These are phyloP conservation scores for Nymphaea colorata DNA, from an alignment of 164 flowering plant genomes.

Conservation along the genomic window DNA sequence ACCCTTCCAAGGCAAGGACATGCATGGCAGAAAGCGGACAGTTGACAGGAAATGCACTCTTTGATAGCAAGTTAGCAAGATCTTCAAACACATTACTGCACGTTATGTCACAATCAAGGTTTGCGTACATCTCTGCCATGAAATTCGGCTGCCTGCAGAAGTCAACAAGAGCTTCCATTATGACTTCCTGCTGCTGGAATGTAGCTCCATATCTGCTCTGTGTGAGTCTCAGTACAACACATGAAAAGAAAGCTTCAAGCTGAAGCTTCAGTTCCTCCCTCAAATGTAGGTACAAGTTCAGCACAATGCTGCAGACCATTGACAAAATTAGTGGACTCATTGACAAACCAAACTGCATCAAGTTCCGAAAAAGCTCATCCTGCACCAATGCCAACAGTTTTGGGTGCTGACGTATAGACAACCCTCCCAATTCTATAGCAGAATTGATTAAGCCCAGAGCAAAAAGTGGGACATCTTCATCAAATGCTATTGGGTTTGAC, in stretches of 20 bases:
- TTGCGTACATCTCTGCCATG: conserved; percentile 35
- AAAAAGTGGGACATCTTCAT: conserved; percentile 35
- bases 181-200: conserved; percentile 33
- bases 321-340: conserved; percentile 29
- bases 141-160: conserved; percentile 30
- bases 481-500: conserved; percentile 23
- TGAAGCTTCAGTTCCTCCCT: conserved; percentile 25
- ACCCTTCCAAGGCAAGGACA: conserved; percentile 30
- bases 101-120: conserved; percentile 31
- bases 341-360: conserved; percentile 36
- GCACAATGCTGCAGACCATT: conserved; percentile 28
- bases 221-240: conserved; percentile 28
- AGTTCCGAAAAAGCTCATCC: conserved; percentile 26
- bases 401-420: conserved; percentile 18
- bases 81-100: conserved; percentile 6
- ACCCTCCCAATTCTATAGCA: conserved; percentile 30
- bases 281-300: conserved; percentile 28
- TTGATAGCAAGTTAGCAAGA: conserved; percentile 23
- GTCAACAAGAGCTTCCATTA: conserved; percentile 36
- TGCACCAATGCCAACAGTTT: conserved; percentile 23
- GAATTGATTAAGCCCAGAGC: conserved; percentile 31
- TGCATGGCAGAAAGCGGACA: conserved; percentile 26
- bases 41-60: conserved; percentile 36
- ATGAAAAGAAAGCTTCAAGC: conserved; percentile 34
- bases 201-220: conserved; percentile 27